Evolutionary conservation across 1,284 basidiomycete genomes (phyloP), one percentile per base, ranked within the genome.

Genomic region (Trametes pubescens): DNA sequence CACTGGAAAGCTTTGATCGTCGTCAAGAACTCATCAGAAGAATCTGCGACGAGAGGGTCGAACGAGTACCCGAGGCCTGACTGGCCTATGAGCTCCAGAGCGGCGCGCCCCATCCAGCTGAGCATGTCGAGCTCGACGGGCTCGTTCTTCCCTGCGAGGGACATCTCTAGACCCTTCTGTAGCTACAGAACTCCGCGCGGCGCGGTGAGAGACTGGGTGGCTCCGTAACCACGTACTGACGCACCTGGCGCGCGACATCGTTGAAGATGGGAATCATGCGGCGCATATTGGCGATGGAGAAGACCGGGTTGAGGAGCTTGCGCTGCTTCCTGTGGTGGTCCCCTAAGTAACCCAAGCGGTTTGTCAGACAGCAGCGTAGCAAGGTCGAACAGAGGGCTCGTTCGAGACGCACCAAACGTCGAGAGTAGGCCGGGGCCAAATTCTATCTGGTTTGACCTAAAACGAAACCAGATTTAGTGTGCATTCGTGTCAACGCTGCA

Each of bases 21-120:
- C 21, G 71, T 64, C 5, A 70, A 70, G 51, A 72, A 75, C 6
- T 62, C 60, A 57, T 76, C 71, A 0, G 64, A 48, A 16, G 58
- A 65, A 29, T 74, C 68, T 0, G 68, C 62, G n/a, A 66, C 67
- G 26, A 78, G 68, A 4, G 75, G 68, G 59, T 76, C 71, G 61
- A 80, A 79, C 2, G 77, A 75, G 65, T 79, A 76, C 1, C 77
- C 78, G 2, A 79, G 71, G 0, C 76, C 77, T 1, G 74, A 75
- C 61, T 78, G 77, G 2, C 76, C 77, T 56, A 80, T 71, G 13
- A 76, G 69, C 66, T 79, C 78, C 7, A 80, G 71, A 7, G 78
- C 74, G 3, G 73, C 69, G 34, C 75, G 73, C 7, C 68, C 72
- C 71, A 75, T 75, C 74, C 78, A 78, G 16, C 6, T 10, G 4